Evolutionary conservation across 495 filamentous ascomycete species (phyloP).

Genomic region (Neurospora sp.): DNA sequence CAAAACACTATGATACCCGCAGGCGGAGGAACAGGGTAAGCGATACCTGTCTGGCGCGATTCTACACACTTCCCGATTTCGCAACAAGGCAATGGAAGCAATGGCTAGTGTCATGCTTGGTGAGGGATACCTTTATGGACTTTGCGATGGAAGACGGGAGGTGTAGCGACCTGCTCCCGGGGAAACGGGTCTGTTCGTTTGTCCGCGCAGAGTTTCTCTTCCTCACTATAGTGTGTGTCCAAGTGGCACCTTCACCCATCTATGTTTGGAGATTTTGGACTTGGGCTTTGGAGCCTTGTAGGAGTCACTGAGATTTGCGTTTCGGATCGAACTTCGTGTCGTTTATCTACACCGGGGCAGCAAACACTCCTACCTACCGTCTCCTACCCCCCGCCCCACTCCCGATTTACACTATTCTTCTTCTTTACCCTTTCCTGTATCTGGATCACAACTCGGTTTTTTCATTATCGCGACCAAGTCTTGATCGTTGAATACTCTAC

Average conservation of each 20-base stretch:
- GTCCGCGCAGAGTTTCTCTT: background rate
- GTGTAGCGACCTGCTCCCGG: background rate
- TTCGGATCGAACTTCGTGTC: background rate
- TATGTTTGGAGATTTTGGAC: background rate
- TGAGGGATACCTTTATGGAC: background rate
- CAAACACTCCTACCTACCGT: background rate
- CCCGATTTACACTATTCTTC: background rate
- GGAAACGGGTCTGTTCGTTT: background rate
- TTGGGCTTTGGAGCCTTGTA: background rate
- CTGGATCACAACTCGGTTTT: background rate
- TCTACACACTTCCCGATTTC: background rate
- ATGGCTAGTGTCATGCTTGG: background rate
- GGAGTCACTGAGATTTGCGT: background rate
- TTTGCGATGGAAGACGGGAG: background rate
- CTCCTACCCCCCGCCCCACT: background rate
- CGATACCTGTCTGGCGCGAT: background rate
- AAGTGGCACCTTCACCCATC: background rate
- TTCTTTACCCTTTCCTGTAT: background rate
- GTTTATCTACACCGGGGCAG: background rate
- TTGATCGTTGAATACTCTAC: background rate
- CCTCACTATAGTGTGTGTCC: background rate
- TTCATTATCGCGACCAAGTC: background rate
- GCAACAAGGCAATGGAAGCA: background rate
- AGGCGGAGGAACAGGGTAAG: conserved; percentile 14
- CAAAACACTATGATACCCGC: background rate